A percentile compares a stretch with the other conserved stretches of the same genome.
phyloP scores from a whole-genome alignment of 208 protist species.

The Crithidia sp. region DNA sequence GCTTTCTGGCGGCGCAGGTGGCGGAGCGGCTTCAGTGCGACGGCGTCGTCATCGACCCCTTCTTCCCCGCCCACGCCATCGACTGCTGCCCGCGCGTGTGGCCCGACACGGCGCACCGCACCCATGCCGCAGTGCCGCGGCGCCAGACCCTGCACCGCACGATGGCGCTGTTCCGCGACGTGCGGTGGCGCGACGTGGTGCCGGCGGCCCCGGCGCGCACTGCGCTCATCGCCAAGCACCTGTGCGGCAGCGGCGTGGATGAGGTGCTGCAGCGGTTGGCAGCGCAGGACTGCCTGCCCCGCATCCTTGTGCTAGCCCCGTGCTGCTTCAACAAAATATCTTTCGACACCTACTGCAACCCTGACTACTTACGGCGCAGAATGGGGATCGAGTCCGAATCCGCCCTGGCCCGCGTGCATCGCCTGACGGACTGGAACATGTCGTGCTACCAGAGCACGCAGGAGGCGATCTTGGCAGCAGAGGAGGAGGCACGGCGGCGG shows the following conservation, averaged over 20 bases:
- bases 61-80: conserved; percentile 71
- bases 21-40: conserved; percentile 67
- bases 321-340: conserved; percentile 75
- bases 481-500: conserved; percentile 1
- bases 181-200: conserved; percentile 51
- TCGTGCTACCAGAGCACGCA: conserved; percentile 53
- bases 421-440: conserved; percentile 77
- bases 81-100: conserved; percentile 69
- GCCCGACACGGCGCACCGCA: conserved; percentile 45
- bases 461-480: not conserved
- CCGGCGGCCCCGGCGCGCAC: conserved; percentile 36
- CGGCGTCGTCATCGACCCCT: conserved; percentile 73
- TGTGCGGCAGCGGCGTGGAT: conserved; percentile 82
- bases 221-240: conserved; percentile 80
- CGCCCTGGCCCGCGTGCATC: conserved; percentile 43
- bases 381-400: conserved; percentile 42
- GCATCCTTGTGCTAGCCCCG: conserved; percentile 69
- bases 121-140: conserved; percentile 38
- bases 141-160: conserved; percentile 43
- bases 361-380: conserved; percentile 35
- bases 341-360: conserved; percentile 64
- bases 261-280: conserved; percentile 48
- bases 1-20: conserved; percentile 73
- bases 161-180: conserved; percentile 50
- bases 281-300: conserved; percentile 54